phyloP scores from a whole-genome alignment of 345 rosid species.

The Arabidopsis arenosa region DNA sequence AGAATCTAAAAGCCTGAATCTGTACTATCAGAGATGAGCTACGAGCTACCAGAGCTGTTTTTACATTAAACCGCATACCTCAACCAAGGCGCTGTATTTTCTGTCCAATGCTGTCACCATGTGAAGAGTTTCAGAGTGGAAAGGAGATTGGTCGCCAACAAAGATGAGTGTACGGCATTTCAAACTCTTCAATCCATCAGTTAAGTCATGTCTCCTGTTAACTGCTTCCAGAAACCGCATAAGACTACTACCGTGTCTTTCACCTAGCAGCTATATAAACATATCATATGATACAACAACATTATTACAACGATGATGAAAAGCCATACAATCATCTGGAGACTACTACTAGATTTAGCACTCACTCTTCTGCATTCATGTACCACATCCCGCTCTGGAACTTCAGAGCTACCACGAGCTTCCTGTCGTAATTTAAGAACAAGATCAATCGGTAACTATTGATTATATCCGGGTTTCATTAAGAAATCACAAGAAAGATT shows the following conservation, averaged over 20 bases:
- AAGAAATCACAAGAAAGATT: conserved; percentile 22
- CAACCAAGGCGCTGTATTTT: conserved; percentile 85
- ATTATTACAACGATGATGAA: conserved; percentile 6
- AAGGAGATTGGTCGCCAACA: conserved; percentile 93
- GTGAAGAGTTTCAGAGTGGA: conserved; percentile 82
- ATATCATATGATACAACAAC: conserved; percentile 19
- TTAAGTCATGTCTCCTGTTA: conserved; percentile 81
- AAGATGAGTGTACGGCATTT: conserved; percentile 91
- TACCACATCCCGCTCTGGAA: conserved; percentile 84
- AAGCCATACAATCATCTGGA: not conserved
- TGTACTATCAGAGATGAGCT: not conserved
- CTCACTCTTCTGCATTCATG: conserved; percentile 84
- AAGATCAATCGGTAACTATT: conserved; percentile 4
- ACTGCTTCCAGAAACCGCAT: conserved; percentile 77
- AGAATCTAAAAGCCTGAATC: not conserved
- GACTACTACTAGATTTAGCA: conserved; percentile 12
- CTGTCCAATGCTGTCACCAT: conserved; percentile 82
- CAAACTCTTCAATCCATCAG: conserved; percentile 67
- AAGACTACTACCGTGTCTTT: conserved; percentile 77
- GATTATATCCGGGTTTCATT: not conserved
- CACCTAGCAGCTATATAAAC: conserved; percentile 69
- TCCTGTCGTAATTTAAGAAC: conserved; percentile 55
- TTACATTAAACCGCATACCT: conserved; percentile 51
- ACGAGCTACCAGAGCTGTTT: not conserved
- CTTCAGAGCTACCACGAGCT: conserved; percentile 83